phyloP scores from a whole-genome alignment of 2,329 filamentous ascomycete species.

The Acephala macrosclerotiorum region DNA sequence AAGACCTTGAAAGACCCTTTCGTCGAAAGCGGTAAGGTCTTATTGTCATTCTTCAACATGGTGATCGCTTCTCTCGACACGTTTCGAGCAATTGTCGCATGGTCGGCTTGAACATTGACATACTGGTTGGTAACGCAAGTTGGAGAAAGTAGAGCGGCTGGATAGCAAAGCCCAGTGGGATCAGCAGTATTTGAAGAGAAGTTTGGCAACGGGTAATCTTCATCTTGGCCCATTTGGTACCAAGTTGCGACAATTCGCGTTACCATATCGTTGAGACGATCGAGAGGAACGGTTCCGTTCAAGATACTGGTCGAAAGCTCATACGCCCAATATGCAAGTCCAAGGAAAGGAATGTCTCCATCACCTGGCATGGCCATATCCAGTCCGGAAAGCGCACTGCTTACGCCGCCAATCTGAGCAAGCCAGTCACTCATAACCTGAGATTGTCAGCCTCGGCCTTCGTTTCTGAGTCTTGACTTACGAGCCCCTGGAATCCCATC shows the following conservation, averaged over 20 bases:
- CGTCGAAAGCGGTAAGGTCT: conserved; percentile 56
- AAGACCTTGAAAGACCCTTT: conserved; percentile 52
- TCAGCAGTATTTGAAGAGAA: conserved; percentile 66
- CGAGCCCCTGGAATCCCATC: conserved; percentile 71
- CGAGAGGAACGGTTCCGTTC: conserved; percentile 63
- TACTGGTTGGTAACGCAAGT: conserved; percentile 73
- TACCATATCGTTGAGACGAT: conserved; percentile 63
- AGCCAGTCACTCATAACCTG: conserved; percentile 76
- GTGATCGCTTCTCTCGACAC: conserved; percentile 64
- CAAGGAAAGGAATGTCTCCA: conserved; percentile 57
- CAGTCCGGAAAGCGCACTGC: conserved; percentile 66
- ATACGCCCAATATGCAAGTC: conserved; percentile 54
- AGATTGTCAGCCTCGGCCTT: conserved; percentile 19
- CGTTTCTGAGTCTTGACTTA: conserved; percentile 16
- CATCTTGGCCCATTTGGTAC: conserved; percentile 66
- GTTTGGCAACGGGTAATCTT: conserved; percentile 62
- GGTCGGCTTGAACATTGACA: conserved; percentile 63
- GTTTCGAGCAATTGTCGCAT: conserved; percentile 56
- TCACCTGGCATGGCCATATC: conserved; percentile 78
- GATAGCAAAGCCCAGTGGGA: conserved; percentile 62
- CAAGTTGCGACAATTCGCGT: conserved; percentile 53
- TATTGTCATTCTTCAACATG: conserved; percentile 68
- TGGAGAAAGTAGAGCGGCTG: conserved; percentile 64
- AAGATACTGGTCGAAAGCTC: conserved; percentile 61
- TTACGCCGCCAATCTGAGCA: conserved; percentile 65